Evolutionary conservation across 2,329 filamentous ascomycete genomes (phyloP), one percentile per base, ranked within the genome.

Genomic region (Coniochaeta prunicola): DNA sequence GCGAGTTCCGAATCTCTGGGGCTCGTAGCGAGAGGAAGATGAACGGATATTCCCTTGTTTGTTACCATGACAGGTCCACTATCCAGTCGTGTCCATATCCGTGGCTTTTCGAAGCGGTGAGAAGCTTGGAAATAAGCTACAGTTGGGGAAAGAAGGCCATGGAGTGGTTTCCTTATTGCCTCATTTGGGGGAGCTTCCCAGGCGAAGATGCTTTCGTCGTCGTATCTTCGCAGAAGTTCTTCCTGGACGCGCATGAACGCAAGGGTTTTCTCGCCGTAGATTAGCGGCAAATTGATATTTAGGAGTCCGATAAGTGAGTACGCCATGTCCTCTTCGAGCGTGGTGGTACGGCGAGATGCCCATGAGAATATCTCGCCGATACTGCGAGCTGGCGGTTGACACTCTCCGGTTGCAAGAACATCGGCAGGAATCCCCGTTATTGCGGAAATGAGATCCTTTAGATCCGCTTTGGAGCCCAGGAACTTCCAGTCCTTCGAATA

Each of bases 301-400:
- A 68, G 65, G 15, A 70, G 63, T 0, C 68, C 68, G 1, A 70
- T 60, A 0, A 70, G 61, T 24, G 67, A 65, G 48, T 68, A 70
- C 2, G 67, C 67, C 24, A 64, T 61, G 28, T 69, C 68, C 57
- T 70, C 67, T 1, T 61, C 58, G 1, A 64, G 60, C 1, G 63
- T 66, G 2, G 67, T 70, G 24, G 59, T 42, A 0, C 67, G 60
- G 2, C 40, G 60, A 5, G 66, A 59, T 0, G 66, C 67, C 67
- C 67, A 69, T 6, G 63, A 65, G 63, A 69, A 53, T 31, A 50
- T 40, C 33, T 59, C 53, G 42, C 53, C 58, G 26, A 59, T 55
- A 12, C 30, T 54, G 6, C 33, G 30, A 15, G 53, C 4, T 1
- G 53, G 31, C 2, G 26, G 12, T 7, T 13, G 45, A 17, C 45